Conservation (phyloP, 352 stramenopile species). For the Phytopythium vexans region DNA sequence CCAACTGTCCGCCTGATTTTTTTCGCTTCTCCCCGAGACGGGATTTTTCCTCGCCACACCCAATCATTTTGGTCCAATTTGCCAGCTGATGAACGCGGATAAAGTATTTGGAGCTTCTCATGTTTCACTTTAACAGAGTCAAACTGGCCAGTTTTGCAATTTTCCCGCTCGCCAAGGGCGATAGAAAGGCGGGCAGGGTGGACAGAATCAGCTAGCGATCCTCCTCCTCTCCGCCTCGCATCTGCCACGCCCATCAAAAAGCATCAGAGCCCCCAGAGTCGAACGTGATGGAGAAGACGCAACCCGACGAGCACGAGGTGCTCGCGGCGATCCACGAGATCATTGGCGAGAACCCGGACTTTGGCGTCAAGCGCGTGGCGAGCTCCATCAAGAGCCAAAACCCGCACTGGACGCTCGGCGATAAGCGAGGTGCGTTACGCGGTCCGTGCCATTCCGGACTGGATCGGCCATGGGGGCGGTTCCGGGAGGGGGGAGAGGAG, state of each 20-base stretch:
- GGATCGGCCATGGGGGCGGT: background rate
- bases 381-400: constrained; percentile 59
- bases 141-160: too few relatives aligned
- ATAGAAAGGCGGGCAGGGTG: too few relatives aligned
- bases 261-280: too few relatives aligned
- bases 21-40: background rate
- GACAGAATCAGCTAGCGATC: too few relatives aligned
- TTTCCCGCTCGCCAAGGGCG: too few relatives aligned
- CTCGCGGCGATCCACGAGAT: constrained; percentile 50
- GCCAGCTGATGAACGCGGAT: too few relatives aligned
- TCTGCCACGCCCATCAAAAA: too few relatives aligned
- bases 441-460: background rate
- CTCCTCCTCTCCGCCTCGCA: too few relatives aligned
- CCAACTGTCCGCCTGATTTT: constrained; percentile 3
- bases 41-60: too few relatives aligned
- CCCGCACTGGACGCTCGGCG: constrained; percentile 62
- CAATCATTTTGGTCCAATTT: too few relatives aligned
- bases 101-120: too few relatives aligned
- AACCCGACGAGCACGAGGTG: constrained; percentile 65
- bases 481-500: constrained; percentile 3
- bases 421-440: constrained; percentile 59
- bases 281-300: constrained; percentile 45
- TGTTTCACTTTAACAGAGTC: too few relatives aligned
- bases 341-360: constrained; percentile 58
- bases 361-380: constrained; percentile 67